phyloP scores from a whole-genome alignment of 257 asterid species.

The Fraxinus excelsior region DNA sequence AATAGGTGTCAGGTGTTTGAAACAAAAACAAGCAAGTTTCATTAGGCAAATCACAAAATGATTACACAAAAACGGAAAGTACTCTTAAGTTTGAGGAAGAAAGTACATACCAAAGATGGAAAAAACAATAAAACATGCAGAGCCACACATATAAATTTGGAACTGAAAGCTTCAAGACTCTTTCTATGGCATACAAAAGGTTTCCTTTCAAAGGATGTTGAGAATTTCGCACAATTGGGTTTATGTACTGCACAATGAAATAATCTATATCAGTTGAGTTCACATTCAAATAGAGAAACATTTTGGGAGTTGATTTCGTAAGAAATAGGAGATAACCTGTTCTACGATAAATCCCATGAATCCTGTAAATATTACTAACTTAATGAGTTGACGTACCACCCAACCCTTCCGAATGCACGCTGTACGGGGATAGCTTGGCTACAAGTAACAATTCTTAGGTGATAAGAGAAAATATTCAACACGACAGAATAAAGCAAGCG shows the following conservation, averaged over 20 bases:
- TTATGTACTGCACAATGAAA: slow-evolving; percentile 75
- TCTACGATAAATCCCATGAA: slow-evolving; percentile 90
- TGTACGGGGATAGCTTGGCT: slow-evolving; percentile 94
- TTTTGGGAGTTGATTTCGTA: slow-evolving; percentile 6
- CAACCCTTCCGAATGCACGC: slow-evolving; percentile 89
- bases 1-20: slow-evolving; percentile 15
- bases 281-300: neutral
- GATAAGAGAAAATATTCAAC: slow-evolving; percentile 15
- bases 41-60: slow-evolving; percentile 12
- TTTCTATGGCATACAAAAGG: slow-evolving; percentile 82
- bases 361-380: slow-evolving; percentile 87
- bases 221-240: slow-evolving; percentile 90
- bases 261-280: slow-evolving; percentile 18
- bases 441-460: slow-evolving; percentile 30
- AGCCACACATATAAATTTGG: slow-evolving; percentile 98
- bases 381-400: slow-evolving; percentile 88
- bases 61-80: slow-evolving; percentile 1
- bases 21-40: slow-evolving; percentile 8
- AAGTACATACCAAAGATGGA: slow-evolving; percentile 86
- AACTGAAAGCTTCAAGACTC: slow-evolving; percentile 96
- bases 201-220: slow-evolving; percentile 94
- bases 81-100: slow-evolving; percentile 21
- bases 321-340: slow-evolving; percentile 61
- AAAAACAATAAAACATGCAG: slow-evolving; percentile 97
- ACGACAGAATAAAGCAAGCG: slow-evolving; percentile 5